These are phyloP conservation scores for Solanum okadae DNA, from an alignment of 257 asterid genomes.

Conservation along the genomic window DNA sequence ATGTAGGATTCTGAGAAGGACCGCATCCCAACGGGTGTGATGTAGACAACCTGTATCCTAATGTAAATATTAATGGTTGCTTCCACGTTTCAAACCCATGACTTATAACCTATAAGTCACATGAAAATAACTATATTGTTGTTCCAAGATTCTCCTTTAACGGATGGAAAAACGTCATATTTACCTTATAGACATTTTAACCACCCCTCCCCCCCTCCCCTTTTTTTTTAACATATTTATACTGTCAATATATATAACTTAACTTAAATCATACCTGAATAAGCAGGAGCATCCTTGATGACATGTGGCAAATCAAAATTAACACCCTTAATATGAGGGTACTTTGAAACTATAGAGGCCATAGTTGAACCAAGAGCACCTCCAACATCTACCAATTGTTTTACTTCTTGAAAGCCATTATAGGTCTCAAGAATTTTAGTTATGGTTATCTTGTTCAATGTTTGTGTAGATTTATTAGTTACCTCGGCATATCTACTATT, in stretches of 20 bases:
- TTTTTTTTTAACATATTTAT: background rate
- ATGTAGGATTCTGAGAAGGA: background rate
- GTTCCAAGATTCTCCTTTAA: background rate
- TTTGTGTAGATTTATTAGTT: background rate
- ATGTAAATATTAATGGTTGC: background rate
- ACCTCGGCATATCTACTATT: background rate
- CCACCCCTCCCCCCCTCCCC: rapidly evolving
- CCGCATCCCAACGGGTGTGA: rapidly evolving
- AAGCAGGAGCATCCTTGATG: background rate
- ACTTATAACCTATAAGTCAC: background rate
- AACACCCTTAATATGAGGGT: constrained; percentile 3
- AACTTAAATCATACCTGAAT: background rate
- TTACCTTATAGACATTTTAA: background rate
- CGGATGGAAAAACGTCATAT: rapidly evolving
- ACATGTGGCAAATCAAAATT: constrained; percentile 6
- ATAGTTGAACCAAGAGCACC: constrained; percentile 8
- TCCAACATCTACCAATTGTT: constrained; percentile 8
- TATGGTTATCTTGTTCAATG: background rate
- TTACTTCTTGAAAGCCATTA: background rate
- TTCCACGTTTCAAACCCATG: background rate
- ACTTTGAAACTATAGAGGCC: background rate
- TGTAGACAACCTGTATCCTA: too few relatives aligned
- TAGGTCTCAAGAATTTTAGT: background rate
- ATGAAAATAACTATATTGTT: too few relatives aligned
- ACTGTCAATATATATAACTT: background rate